phyloP scores from a whole-genome alignment of 2,329 filamentous ascomycete species.

The Talaromyces atroroseus region DNA sequence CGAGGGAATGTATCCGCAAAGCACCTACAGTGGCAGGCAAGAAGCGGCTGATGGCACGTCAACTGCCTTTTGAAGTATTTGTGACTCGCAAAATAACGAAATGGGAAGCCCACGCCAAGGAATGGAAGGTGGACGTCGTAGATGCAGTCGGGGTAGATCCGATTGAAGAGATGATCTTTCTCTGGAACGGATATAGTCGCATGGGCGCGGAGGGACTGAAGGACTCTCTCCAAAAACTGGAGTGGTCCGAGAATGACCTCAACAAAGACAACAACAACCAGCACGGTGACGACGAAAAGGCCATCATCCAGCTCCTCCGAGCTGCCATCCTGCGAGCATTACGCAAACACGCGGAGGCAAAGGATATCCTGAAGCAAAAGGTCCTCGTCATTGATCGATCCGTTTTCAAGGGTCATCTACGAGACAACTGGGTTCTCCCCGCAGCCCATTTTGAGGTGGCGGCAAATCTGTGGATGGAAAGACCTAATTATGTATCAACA shows the following conservation, averaged over 20 bases:
- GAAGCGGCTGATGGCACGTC: constrained; percentile 83
- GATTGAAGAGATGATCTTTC: constrained; percentile 82
- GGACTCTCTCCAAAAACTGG: constrained; percentile 56
- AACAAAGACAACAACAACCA: constrained; percentile 50
- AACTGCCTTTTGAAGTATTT: constrained; percentile 85
- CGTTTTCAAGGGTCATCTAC: constrained; percentile 47
- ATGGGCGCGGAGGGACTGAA: constrained; percentile 65
- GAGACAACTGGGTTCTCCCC: constrained; percentile 61
- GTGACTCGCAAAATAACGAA: constrained; percentile 77
- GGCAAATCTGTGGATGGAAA: constrained; percentile 70
- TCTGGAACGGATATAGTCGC: constrained; percentile 85
- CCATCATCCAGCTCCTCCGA: constrained; percentile 61
- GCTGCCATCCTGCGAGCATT: constrained; percentile 62
- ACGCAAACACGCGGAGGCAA: constrained; percentile 60
- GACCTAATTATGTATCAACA: constrained; percentile 35
- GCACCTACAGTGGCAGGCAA: constrained; percentile 71
- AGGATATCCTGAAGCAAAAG: constrained; percentile 54
- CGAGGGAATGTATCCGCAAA: constrained; percentile 65
- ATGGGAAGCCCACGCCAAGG: constrained; percentile 73
- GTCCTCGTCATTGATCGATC: constrained; percentile 56
- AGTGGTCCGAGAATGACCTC: constrained; percentile 61
- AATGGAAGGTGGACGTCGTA: constrained; percentile 61
- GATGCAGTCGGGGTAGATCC: constrained; percentile 80
- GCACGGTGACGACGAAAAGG: constrained; percentile 52
- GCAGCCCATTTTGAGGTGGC: constrained; percentile 82